Evolutionary conservation across 148 eudicot genomes (phyloP).

Genomic region (Arctostaphylos glauca): DNA sequence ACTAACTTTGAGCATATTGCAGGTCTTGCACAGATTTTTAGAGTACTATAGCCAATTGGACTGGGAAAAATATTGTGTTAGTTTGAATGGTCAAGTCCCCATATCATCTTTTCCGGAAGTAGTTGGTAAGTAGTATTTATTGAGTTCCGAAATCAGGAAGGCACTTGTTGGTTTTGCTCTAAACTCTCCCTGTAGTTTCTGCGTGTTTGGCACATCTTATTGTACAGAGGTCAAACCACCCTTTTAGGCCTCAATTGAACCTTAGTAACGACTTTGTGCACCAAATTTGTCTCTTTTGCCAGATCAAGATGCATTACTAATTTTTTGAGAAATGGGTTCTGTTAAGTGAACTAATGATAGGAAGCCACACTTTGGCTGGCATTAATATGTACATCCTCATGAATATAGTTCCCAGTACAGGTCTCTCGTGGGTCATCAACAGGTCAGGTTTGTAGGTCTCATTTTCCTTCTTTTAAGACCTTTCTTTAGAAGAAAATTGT

Average conservation of each 20-base stretch:
- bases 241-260: not conserved
- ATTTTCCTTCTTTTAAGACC: too few species aligned
- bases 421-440: too few species aligned
- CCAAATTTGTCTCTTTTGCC: not conserved
- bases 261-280: not conserved
- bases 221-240: not conserved
- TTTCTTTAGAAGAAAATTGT: too few species aligned
- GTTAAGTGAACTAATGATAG: not conserved
- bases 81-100: constrained; percentile 37
- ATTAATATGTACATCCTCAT: not conserved
- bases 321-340: not conserved
- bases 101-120: constrained; percentile 40
- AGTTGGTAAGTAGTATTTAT: constrained; percentile 32
- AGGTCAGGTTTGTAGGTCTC: too few species aligned
- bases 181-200: not conserved
- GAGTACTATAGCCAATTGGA: constrained; percentile 51
- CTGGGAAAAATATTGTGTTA: constrained; percentile 42
- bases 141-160: not conserved
- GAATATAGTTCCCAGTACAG: not conserved
- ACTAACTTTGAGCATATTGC: constrained; percentile 11
- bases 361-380: not conserved
- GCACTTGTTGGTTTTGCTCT: not conserved
- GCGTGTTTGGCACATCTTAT: not conserved
- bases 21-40: constrained; percentile 52
- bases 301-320: not conserved